phyloP scores from a whole-genome alignment of 345 rosid genomes.

The Jatropha curcas region DNA sequence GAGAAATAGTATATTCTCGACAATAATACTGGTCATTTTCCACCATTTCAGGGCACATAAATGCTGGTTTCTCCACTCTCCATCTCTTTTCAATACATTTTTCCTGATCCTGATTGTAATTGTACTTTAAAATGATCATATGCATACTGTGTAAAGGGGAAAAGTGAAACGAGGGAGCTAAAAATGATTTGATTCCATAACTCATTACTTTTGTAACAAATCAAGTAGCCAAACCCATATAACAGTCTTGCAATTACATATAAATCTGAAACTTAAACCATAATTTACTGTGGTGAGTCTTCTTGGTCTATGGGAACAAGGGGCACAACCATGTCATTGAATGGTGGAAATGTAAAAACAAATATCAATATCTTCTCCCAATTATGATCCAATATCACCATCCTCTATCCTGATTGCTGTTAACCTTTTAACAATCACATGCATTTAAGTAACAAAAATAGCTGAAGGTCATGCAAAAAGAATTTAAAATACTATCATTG shows the following conservation, averaged over 20 bases:
- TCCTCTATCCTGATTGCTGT: background rate
- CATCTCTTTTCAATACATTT: background rate
- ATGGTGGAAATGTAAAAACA: too few species aligned
- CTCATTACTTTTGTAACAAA: background rate
- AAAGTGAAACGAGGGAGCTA: background rate
- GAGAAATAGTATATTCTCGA: background rate
- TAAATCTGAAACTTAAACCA: background rate
- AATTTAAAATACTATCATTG: too few species aligned
- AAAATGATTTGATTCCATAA: background rate
- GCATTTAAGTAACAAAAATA: background rate
- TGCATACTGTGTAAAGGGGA: background rate
- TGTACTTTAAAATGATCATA: background rate
- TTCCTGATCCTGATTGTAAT: background rate
- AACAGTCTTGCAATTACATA: background rate
- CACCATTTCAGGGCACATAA: conserved; percentile 5
- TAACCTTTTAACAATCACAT: background rate
- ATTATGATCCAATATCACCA: background rate
- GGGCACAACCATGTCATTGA: too few species aligned
- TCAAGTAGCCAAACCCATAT: background rate
- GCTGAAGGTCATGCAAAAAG: too few species aligned
- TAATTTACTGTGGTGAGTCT: background rate
- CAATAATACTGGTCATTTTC: background rate
- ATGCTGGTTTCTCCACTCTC: background rate
- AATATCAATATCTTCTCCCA: background rate
- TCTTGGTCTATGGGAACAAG: too few species aligned